A percentile compares a stretch with the other conserved stretches of the same genome.
Evolutionary conservation across 2,329 filamentous ascomycete genomes (phyloP).

Genomic region (Calonectria hongkongensis): DNA sequence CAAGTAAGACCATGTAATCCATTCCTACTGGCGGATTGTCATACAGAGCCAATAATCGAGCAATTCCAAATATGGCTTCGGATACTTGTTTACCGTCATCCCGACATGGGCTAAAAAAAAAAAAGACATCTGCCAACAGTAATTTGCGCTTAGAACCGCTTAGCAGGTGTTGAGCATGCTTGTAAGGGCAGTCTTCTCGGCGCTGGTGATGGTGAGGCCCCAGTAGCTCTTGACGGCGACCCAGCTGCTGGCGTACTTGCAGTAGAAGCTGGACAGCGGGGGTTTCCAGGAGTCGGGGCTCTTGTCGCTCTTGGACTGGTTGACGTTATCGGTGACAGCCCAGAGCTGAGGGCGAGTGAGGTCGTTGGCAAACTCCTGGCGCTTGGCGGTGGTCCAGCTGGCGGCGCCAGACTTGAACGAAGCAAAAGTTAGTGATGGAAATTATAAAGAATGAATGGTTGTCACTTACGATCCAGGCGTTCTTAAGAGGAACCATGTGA

Average conservation of each 20-base stretch:
- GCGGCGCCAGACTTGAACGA: conserved; percentile 78
- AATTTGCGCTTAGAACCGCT: background rate
- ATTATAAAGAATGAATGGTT: background rate
- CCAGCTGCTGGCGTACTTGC: conserved; percentile 86
- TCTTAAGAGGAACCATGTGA: conserved; percentile 87
- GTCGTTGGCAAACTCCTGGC: conserved; percentile 86
- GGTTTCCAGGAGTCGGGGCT: conserved; percentile 87
- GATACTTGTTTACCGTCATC: background rate
- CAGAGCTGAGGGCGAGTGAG: conserved; percentile 84
- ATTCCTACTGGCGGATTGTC: no score
- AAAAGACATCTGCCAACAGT: background rate
- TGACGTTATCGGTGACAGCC: conserved; percentile 86
- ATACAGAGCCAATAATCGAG: no score
- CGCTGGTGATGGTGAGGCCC: conserved; percentile 78
- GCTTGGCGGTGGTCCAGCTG: conserved; percentile 80
- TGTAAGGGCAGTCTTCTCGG: conserved; percentile 81
- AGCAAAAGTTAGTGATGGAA: conserved; percentile 30
- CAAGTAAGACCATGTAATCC: no score
- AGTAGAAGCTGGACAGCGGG: conserved; percentile 80
- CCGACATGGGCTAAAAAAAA: background rate
- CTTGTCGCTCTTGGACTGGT: conserved; percentile 82
- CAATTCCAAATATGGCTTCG: background rate
- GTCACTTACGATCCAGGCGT: conserved; percentile 82
- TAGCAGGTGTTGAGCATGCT: conserved; percentile 61
- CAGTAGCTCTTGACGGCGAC: conserved; percentile 86